Evolutionary conservation across 2,329 filamentous ascomycete genomes (phyloP), one percentile per base, ranked within the genome.

Genomic region (Sporothrix brasiliensis): DNA sequence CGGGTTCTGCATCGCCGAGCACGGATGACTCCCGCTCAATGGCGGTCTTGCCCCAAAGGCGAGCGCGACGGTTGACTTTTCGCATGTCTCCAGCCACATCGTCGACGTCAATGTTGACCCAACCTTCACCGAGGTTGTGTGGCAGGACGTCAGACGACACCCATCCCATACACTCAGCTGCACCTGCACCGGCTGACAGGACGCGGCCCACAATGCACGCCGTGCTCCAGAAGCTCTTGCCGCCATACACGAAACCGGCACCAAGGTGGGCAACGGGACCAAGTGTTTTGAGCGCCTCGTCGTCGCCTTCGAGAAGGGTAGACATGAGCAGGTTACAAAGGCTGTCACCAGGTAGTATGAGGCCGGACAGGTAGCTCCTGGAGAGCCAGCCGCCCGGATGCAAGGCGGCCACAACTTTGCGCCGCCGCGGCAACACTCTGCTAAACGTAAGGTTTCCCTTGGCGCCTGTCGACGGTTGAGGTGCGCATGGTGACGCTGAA

Each of bases 171-270:
- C 88, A 88, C 76, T 91, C 88, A 0, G 84, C 84, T 19, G 88
- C 85, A 2, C 87, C 88, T 68, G 84, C 84, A 9, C 87, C 86
- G 39, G 88, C 88, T 41, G 88, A 88, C 47, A 91, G 79, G 3
- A 91, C 87, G 39, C 88, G 85, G 3, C 88, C 89, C 11, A 91
- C 85, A 54, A 91, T 82, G 76, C 88, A 90, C 14, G 85, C 83
- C 1, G 86, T 89, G 78, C 88, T 91, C 89, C 89, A 91, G 77
- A 90, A 91, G 72, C 88, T 91, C 80, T 87, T 89, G 2, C 84
- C 84, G 4, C 78, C 79, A 75, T 90, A 90, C 3, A 89, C 82
- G 73, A 91, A 91, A 0, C 89, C 89, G 19, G 87, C 86, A 56
- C 87, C 88, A 0, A 91, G 78, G 73, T 88, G 89, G 3, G 88